Evolutionary conservation across 78 protist species (phyloP).

Genomic region (Dictyostelium citrinum): DNA sequence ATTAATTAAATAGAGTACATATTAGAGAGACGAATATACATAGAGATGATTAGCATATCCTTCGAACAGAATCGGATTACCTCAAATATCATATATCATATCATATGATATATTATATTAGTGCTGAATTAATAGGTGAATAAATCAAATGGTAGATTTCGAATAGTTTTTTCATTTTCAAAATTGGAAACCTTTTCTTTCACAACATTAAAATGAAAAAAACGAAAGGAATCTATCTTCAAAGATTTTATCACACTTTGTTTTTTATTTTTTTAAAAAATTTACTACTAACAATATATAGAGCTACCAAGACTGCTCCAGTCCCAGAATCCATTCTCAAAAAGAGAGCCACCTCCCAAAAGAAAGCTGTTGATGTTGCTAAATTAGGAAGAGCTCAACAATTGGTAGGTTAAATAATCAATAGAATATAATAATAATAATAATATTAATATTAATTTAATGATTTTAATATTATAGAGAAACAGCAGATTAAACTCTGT

Average conservation of each 20-base stretch:
- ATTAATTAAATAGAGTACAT: neutral
- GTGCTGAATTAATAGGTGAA: neutral
- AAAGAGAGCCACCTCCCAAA: conserved; percentile 71
- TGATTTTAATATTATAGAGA: neutral
- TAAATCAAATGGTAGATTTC: neutral
- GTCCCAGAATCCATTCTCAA: conserved; percentile 80
- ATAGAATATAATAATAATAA: too few relatives aligned
- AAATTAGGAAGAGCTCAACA: conserved; percentile 12
- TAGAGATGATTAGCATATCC: conserved; percentile 65
- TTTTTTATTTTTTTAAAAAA: neutral
- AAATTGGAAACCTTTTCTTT: neutral
- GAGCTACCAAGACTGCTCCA: conserved; percentile 59
- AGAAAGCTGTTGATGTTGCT: conserved; percentile 53
- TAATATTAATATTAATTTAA: too few relatives aligned
- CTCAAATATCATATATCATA: neutral
- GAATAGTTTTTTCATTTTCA: neutral
- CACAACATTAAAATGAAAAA: neutral
- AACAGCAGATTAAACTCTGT: conserved; percentile 17
- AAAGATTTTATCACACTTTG: conserved; percentile 12
- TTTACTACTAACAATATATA: neutral
- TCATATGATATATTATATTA: neutral
- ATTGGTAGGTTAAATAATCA: neutral
- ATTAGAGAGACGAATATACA: neutral
- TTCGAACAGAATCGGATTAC: conserved; percentile 60
- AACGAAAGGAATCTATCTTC: neutral